These are phyloP conservation scores for Marsdenia floribunda DNA, from an alignment of 257 asterid genomes.

Conservation along the genomic window DNA sequence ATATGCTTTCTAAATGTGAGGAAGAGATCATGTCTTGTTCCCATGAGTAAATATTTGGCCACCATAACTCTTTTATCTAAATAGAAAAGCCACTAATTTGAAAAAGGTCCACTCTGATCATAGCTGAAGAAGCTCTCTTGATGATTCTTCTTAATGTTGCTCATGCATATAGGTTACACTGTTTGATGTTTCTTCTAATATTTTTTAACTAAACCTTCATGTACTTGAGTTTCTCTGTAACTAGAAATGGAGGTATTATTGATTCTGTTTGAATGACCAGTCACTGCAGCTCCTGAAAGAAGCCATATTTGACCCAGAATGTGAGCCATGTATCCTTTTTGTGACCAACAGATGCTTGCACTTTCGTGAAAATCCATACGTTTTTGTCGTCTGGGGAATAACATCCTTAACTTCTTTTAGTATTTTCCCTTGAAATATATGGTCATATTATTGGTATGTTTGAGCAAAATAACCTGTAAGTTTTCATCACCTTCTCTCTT, in stretches of 20 bases:
- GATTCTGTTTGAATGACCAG: conserved; percentile 37
- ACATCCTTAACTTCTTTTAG: conserved; percentile 59
- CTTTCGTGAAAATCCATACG: not conserved
- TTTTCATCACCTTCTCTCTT: conserved; percentile 11
- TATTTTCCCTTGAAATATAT: conserved; percentile 83
- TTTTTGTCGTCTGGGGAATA: conserved; percentile 1
- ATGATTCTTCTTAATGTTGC: not conserved
- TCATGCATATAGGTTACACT: not conserved
- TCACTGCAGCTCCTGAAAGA: conserved; percentile 86
- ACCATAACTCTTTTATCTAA: not conserved
- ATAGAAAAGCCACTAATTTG: not conserved
- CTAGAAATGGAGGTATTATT: conserved; percentile 15
- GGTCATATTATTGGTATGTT: conserved; percentile 96
- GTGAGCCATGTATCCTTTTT: conserved; percentile 78
- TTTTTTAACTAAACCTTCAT: not conserved
- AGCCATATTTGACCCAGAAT: conserved; percentile 75
- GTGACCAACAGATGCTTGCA: conserved; percentile 20
- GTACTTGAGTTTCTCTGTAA: not conserved
- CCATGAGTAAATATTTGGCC: not conserved
- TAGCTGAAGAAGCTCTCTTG: not conserved
- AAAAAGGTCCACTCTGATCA: not conserved
- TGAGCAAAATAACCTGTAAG: conserved; percentile 97
- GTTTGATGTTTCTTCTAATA: not conserved
- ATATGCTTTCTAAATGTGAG: not conserved
- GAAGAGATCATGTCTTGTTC: not conserved